Conservation (phyloP, 2,329 filamentous ascomycete species). For the Calonectria crousiana region DNA sequence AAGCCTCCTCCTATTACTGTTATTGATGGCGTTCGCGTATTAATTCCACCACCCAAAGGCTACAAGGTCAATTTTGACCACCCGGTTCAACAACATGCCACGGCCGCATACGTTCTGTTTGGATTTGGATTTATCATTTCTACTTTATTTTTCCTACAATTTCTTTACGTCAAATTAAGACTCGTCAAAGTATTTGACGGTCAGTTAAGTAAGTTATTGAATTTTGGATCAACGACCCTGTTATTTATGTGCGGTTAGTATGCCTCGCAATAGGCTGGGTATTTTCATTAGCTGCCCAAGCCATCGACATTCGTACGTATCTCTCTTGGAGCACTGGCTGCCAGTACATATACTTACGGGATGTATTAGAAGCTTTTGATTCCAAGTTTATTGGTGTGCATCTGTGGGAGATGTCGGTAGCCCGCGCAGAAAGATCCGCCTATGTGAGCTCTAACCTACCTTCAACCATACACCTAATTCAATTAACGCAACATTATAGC, state of each 20-base stretch:
- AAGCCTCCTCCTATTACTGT: not conserved
- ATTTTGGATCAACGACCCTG: too few species aligned
- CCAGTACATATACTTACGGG: too few species aligned
- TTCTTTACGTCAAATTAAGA: constrained; percentile 36
- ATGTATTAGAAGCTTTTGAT: too few species aligned
- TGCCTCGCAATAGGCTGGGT: not conserved
- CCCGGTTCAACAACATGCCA: constrained; percentile 32
- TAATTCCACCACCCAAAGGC: constrained; percentile 41
- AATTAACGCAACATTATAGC: too few species aligned
- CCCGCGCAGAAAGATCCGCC: too few species aligned
- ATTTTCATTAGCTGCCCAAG: not conserved
- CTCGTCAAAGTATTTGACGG: constrained; percentile 10
- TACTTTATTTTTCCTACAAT: constrained; percentile 36
- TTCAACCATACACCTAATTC: too few species aligned
- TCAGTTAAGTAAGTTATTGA: constrained; percentile 3
- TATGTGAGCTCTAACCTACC: too few species aligned
- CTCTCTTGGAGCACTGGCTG: too few species aligned
- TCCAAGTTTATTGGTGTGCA: too few species aligned
- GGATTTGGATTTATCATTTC: constrained; percentile 28
- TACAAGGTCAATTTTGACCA: constrained; percentile 48
- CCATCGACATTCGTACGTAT: constrained; percentile 3
- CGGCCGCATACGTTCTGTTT: constrained; percentile 40
- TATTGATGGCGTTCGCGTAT: constrained; percentile 40
- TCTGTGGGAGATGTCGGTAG: too few species aligned
- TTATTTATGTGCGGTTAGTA: not conserved